Base-by-base conservation (phyloP, 1,284 basidiomycete genomes). In the Phylloporus sp. region DNA sequence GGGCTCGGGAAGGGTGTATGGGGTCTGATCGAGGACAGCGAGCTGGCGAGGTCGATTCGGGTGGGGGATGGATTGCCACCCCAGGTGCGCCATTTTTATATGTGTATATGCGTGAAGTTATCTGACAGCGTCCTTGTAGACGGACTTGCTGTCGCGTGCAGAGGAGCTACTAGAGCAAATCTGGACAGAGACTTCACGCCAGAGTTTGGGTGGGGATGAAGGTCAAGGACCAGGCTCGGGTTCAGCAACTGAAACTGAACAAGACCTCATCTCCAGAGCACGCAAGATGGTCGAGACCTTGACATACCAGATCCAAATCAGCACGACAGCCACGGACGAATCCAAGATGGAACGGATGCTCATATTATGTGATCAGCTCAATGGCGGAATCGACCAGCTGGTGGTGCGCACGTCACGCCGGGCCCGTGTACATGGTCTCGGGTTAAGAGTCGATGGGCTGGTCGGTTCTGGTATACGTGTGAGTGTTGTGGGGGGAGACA, bases 21-120 rank as follows among this genome's bases (percentile, higher is more conserved):
- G 92, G 87, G 86, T 0, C 87, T 94, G 87, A 91, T 94, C 64
- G 92, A 94, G 78, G 91, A 93, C 68, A 94, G 92, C 77, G 89
- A 92, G 75, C 81, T 94, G 39, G 92, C 92, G 5, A 88, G 86
- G 77, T 86, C 86, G 17, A 89, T 94, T 67, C 82, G 89, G 68
- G 81, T 86, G 70, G 89, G 85, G 37, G 87, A 89, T 64, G 86
- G 85, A 72, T 84, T 86, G 15, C 57, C 58, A 10, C 55, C 4
- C 81, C 89, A 89, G 86, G 91, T 89, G 77, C 57, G 1, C 11
- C 14, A 3, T 47, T 55, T n/a, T 25, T 53, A 20, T 4, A 6
- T 25, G 19, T 15, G n/a, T 39, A 10, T 2, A 15, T 11, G 19
- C 25, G n/a, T 1, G 5, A n/a, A n/a, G n/a, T 17, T 37, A 53